Evolutionary conservation across 2,329 filamentous ascomycete species (phyloP).

Genomic region (Hortaea sp.): DNA sequence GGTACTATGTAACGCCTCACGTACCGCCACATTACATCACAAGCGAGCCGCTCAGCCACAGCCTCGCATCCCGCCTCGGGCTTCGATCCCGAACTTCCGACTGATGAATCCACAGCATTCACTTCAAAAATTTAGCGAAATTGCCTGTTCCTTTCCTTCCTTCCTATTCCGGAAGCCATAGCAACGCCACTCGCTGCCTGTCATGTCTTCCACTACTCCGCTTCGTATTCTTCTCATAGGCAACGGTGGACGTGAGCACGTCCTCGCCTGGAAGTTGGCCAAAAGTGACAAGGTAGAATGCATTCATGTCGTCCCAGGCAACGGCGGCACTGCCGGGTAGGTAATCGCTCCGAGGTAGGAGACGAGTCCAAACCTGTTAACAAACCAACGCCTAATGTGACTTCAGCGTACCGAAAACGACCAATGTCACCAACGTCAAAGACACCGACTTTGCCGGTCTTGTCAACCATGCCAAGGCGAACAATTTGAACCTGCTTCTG

Average conservation of each 20-base stretch:
- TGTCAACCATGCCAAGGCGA: slow-evolving; percentile 61
- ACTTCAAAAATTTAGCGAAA: background rate
- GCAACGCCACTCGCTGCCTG: background rate
- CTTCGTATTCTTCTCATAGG: slow-evolving; percentile 77
- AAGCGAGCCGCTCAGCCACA: no score
- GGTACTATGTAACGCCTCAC: no score
- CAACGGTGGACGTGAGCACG: slow-evolving; percentile 89
- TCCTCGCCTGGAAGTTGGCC: slow-evolving; percentile 85
- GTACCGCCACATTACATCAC: no score
- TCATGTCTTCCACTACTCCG: slow-evolving; percentile 2
- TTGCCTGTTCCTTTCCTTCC: background rate
- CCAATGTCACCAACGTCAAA: slow-evolving; percentile 58
- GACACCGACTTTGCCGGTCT: slow-evolving; percentile 70
- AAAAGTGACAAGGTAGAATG: slow-evolving; percentile 69
- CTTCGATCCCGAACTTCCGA: no score
- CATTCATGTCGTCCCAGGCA: slow-evolving; percentile 63
- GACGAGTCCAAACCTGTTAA: background rate
- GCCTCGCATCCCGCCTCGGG: no score
- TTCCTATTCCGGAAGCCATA: slow-evolving; percentile 6
- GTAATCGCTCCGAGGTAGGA: slow-evolving; percentile 9
- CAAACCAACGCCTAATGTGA: background rate
- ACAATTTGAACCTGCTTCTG: slow-evolving; percentile 71
- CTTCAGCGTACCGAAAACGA: slow-evolving; percentile 22
- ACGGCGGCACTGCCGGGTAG: slow-evolving; percentile 66
- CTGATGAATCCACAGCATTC: background rate